Percentiles rank a stretch among this genome's conserved stretches.
These are phyloP conservation scores for Sporothrix protearum DNA, from an alignment of 2,329 filamentous ascomycete species.

Conservation along the genomic window DNA sequence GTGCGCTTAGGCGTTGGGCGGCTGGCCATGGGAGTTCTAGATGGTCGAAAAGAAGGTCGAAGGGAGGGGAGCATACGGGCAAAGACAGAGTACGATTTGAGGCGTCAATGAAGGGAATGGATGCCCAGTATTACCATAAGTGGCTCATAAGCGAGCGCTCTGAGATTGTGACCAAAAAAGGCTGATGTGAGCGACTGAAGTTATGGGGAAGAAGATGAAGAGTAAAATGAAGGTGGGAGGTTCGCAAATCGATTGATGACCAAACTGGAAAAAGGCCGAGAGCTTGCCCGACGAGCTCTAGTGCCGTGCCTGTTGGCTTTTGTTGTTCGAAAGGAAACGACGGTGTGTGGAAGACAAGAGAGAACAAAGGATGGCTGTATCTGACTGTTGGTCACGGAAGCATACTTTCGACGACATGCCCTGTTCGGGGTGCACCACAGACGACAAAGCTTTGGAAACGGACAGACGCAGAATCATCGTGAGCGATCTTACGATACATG, in stretches of 20 bases:
- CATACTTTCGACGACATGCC: neutral
- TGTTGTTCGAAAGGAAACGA: neutral
- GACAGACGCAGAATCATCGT: neutral
- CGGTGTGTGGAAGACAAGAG: neutral
- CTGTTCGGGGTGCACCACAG: neutral
- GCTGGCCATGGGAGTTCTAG: neutral
- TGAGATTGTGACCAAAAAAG: neutral
- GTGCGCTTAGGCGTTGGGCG: neutral
- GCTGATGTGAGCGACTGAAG: neutral
- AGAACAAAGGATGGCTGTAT: neutral
- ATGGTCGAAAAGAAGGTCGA: neutral
- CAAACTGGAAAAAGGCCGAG: neutral
- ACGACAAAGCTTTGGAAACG: neutral
- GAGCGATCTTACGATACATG: neutral
- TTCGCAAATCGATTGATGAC: no score
- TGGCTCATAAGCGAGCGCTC: neutral
- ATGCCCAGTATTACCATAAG: neutral
- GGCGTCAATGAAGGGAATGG: no score
- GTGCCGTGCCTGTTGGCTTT: neutral
- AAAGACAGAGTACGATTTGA: neutral
- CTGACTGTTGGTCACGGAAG: constrained; percentile 2
- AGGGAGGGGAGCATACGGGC: neutral
- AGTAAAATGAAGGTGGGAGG: neutral
- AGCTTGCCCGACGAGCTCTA: neutral
- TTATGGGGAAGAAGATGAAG: neutral